Conservation (phyloP, 2,329 filamentous ascomycete genomes). For the Sordariomycetes sp. region DNA sequence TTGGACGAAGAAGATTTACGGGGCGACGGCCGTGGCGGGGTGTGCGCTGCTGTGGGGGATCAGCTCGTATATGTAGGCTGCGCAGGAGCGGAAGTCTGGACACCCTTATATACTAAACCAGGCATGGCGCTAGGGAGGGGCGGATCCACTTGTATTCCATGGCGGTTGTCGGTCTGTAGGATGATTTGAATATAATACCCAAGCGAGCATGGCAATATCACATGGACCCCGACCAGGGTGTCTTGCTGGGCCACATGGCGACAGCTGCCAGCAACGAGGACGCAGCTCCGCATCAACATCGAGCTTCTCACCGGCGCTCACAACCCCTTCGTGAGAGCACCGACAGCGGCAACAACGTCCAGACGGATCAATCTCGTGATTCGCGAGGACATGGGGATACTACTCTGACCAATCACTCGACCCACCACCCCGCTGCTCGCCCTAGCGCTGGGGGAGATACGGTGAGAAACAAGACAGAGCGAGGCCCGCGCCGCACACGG, state of each 20-base stretch:
- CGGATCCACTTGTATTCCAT: neutral
- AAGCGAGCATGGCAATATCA: neutral
- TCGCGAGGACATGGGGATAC: neutral
- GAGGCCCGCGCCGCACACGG: neutral
- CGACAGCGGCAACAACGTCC: too few species aligned
- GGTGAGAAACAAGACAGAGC: neutral
- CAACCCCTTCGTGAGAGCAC: too few species aligned
- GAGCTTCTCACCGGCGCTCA: too few species aligned
- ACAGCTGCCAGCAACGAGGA: too few species aligned
- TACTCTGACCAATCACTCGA: too few species aligned
- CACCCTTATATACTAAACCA: neutral
- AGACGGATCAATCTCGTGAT: neutral
- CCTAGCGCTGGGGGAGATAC: neutral
- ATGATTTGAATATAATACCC: neutral
- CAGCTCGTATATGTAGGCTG: slow-evolving; percentile 34
- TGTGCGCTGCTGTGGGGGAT: slow-evolving; percentile 47
- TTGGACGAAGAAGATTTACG: slow-evolving; percentile 52
- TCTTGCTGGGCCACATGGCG: too few species aligned
- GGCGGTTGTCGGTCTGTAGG: neutral
- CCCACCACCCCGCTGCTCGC: too few species aligned
- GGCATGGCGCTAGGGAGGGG: neutral
- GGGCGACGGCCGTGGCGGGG: slow-evolving; percentile 47
- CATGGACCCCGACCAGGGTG: too few species aligned
- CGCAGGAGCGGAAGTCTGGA: slow-evolving; percentile 3
- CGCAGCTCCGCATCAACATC: too few species aligned